Evolutionary conservation across 345 rosid genomes (phyloP), one percentile per base, ranked within the genome.

Genomic region (Pugionium dolabratum): DNA sequence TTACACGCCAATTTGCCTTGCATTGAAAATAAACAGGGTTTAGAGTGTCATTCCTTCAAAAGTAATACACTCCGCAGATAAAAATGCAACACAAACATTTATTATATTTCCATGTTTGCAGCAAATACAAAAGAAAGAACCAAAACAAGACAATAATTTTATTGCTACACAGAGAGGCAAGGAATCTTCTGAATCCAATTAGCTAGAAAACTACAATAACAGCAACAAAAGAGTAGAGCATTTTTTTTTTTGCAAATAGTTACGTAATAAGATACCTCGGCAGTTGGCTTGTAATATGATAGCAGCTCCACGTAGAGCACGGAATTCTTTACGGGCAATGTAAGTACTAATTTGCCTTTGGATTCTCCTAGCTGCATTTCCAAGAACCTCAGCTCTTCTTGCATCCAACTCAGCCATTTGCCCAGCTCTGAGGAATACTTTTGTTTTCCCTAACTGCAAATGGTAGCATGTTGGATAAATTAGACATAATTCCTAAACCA

Each of bases 381-480:
- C 97, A 52, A 94, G 96, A 54, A 94, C 93, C 85, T 85, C 95
- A 56, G 99, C 89, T 80, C 99, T 87, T 81, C 99, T 86, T 59
- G 99, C 84, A 80, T 94, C 99, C 77, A 94, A 77, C 76, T 90
- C 95, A 64, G 99, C 99, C 99, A 94, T 94, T 81, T 94, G 99
- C 66, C 99, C 99, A 64, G 99, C 99, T 80, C 99, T 86, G 25
- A 94, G 87, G 82, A 94, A 94, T 53, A 94, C 88, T 76, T 94
- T 90, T 36, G 81, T 76, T 83, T 91, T 94, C 50, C 99, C 99
- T 74, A 94, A 72, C 99, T 94, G 86, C 81, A 68, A 51, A 47
- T 37, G 62, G 56, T 47, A 50, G 18, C 26, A 42, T 51, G 50
- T 43, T 57, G 25, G 44, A 43, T 64, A 55, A 11, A 28, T 55